A percentile compares a stretch with the other conserved stretches of the same genome.
phyloP scores from a whole-genome alignment of 2,329 filamentous ascomycete species.

The Aaosphaeria arxii region DNA sequence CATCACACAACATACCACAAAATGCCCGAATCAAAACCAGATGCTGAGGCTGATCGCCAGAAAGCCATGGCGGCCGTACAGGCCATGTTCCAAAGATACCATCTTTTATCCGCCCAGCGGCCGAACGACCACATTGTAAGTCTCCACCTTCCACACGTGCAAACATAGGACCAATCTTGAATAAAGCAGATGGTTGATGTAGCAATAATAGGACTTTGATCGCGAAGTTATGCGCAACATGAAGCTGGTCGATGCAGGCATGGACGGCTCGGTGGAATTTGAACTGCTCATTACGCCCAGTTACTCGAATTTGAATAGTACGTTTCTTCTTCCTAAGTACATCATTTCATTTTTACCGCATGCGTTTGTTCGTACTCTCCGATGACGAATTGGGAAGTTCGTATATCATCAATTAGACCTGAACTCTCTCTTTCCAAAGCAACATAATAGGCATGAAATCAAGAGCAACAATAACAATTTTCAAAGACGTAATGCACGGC shows the following conservation, averaged over 20 bases:
- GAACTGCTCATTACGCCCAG: conserved; percentile 32
- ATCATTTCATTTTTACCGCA: neutral
- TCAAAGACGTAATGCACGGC: conserved; percentile 39
- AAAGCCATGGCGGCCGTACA: conserved; percentile 37
- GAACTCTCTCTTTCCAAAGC: too few species aligned
- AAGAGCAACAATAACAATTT: neutral
- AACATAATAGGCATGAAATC: too few species aligned
- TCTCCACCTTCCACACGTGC: neutral
- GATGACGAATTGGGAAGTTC: too few species aligned
- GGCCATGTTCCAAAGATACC: conserved; percentile 37
- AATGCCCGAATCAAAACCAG: conserved; percentile 27
- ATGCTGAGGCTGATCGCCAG: conserved; percentile 16
- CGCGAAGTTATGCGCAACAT: conserved; percentile 35
- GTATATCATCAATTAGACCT: too few species aligned
- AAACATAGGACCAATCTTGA: neutral
- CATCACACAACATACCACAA: neutral
- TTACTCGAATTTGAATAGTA: conserved; percentile 41
- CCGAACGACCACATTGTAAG: conserved; percentile 31
- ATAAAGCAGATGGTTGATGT: neutral
- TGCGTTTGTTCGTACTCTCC: neutral
- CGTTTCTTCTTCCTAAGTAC: neutral
- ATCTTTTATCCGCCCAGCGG: conserved; percentile 26
- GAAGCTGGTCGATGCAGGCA: conserved; percentile 34
- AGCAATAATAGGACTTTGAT: conserved; percentile 33
- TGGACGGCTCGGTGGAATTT: conserved; percentile 33